Conservation (phyloP, 2,329 filamentous ascomycete species). For the Arachnopeziza araneosa region DNA sequence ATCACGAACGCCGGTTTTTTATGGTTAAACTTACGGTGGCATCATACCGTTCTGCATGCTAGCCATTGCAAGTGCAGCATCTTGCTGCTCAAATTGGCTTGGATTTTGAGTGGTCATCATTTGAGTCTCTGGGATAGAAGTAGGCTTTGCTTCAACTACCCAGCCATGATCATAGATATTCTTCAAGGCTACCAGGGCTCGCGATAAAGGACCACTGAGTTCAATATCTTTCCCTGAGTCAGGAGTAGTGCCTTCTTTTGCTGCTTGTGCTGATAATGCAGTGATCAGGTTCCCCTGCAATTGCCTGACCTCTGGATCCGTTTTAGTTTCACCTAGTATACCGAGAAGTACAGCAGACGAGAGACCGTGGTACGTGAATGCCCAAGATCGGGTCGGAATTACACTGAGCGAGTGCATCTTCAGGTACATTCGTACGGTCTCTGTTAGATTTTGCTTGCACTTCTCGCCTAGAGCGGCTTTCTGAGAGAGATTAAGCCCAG, state of each 20-base stretch:
- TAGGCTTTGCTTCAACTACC: slow-evolving; percentile 39
- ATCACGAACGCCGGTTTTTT: neutral
- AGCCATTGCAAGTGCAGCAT: slow-evolving; percentile 59
- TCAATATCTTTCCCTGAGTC: slow-evolving; percentile 28
- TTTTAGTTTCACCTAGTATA: slow-evolving; percentile 57
- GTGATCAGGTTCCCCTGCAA: slow-evolving; percentile 59
- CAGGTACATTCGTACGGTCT: slow-evolving; percentile 63
- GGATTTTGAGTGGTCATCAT: slow-evolving; percentile 15
- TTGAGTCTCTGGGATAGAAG: slow-evolving; percentile 8
- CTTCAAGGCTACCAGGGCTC: slow-evolving; percentile 54
- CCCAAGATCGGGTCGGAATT: slow-evolving; percentile 62
- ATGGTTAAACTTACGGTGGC: slow-evolving; percentile 23
- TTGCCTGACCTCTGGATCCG: slow-evolving; percentile 56
- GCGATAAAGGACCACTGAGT: slow-evolving; percentile 48
- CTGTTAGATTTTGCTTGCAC: slow-evolving; percentile 57
- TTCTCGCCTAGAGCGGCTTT: slow-evolving; percentile 50
- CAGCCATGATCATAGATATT: slow-evolving; percentile 64
- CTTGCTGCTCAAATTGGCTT: slow-evolving; percentile 36
- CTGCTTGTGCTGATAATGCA: slow-evolving; percentile 57
- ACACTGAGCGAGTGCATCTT: slow-evolving; percentile 64
- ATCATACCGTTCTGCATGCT: slow-evolving; percentile 54
- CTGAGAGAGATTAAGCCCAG: slow-evolving; percentile 46
- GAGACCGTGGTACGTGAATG: slow-evolving; percentile 62
- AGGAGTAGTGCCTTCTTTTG: slow-evolving; percentile 44
- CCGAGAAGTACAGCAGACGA: slow-evolving; percentile 60